Evolutionary conservation across 2,329 filamentous ascomycete species (phyloP).

Genomic region (Mycosphaerella arachidis): DNA sequence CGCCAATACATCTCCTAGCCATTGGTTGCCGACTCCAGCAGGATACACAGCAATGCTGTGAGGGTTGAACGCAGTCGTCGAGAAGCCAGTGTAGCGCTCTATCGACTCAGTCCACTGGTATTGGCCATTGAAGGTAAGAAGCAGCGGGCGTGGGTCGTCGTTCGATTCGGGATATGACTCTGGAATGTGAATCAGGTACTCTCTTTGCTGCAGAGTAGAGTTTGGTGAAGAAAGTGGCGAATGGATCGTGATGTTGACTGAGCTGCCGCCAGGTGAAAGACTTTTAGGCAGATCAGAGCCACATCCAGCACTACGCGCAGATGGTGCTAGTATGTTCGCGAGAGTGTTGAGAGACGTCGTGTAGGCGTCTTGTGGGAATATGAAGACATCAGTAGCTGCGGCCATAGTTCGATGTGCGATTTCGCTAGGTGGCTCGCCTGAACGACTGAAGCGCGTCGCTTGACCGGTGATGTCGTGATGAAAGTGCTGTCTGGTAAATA

Average conservation of each 20-base stretch:
- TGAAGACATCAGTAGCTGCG: background rate
- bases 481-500: background rate
- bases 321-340: background rate
- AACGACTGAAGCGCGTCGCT: too few relatives aligned
- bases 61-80: conserved; percentile 41
- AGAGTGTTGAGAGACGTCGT: background rate
- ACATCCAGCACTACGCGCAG: background rate
- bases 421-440: background rate
- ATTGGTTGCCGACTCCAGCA: conserved; percentile 36
- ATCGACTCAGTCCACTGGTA: conserved; percentile 1
- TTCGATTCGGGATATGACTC: background rate
- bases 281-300: background rate
- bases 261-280: background rate
- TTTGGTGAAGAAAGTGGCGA: conserved; percentile 3
- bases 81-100: conserved; percentile 35
- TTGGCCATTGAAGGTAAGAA: conserved; percentile 5
- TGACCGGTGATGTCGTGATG: too few relatives aligned
- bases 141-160: background rate
- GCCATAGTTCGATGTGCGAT: background rate
- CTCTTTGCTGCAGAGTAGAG: background rate
- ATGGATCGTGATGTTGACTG: background rate
- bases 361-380: background rate
- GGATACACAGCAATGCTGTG: conserved; percentile 45
- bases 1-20: conserved; percentile 42
- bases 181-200: conserved; percentile 6